Percentiles rank a stretch among this genome's conserved stretches.
Conservation (phyloP, 164 flowering plant species). For the Magnolia changhungtana region DNA sequence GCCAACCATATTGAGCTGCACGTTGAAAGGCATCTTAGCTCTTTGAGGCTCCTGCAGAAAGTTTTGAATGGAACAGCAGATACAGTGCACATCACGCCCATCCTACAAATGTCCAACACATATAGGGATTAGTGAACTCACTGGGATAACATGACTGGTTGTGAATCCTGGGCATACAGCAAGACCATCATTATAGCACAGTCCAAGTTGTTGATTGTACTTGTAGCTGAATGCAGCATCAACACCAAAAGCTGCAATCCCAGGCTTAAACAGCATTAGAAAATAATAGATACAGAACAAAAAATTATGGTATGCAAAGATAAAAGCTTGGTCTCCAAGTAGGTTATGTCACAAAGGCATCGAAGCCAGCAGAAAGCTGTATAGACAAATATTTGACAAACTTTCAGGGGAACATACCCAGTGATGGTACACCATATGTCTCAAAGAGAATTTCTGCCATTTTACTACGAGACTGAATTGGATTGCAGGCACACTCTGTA, state of each 20-base stretch:
- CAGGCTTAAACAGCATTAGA: background rate
- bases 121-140: conserved; percentile 20
- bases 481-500: conserved; percentile 94
- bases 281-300: background rate
- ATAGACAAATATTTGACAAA: background rate
- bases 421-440: conserved; percentile 92
- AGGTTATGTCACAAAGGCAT: too few relatives aligned
- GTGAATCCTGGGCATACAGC: conserved; percentile 78
- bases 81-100: background rate
- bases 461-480: conserved; percentile 90
- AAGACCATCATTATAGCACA: conserved; percentile 80
- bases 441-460: conserved; percentile 99
- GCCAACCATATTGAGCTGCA: too few relatives aligned
- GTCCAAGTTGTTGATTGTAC: conserved; percentile 74
- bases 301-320: background rate
- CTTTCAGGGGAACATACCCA: conserved; percentile 46
- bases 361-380: too few relatives aligned
- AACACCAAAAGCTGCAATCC: conserved; percentile 81
- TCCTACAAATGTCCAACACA: background rate
- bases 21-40: too few relatives aligned
- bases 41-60: background rate
- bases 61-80: background rate
- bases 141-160: conserved; percentile 86
- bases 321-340: background rate
- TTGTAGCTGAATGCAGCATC: conserved; percentile 97